These are phyloP conservation scores for Penicillium italicum DNA, from an alignment of 2,329 filamentous ascomycete genomes.

Conservation along the genomic window DNA sequence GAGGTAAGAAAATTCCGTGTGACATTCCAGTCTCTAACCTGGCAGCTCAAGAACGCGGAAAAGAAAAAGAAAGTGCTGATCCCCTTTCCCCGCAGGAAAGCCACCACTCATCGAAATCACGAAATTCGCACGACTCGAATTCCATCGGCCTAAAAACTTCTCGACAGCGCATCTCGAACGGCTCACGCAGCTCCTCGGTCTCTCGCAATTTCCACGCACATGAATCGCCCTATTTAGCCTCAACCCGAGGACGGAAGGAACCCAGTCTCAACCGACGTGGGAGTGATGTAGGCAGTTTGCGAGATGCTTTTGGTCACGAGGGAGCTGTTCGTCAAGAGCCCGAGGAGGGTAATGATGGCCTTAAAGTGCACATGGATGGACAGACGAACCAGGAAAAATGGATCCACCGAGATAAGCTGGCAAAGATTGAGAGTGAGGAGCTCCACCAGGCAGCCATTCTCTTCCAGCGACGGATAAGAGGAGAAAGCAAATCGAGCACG, in stretches of 20 bases:
- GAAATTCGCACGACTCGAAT: constrained; percentile 39
- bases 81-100: constrained; percentile 20
- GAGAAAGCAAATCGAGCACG: constrained; percentile 35
- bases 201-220: constrained; percentile 31
- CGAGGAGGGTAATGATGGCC: constrained; percentile 19
- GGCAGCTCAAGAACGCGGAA: background rate
- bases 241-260: constrained; percentile 34
- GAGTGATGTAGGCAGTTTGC: constrained; percentile 39
- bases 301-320: constrained; percentile 31
- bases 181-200: constrained; percentile 40
- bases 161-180: constrained; percentile 33
- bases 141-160: constrained; percentile 27
- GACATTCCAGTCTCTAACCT: background rate
- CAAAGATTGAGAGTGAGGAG: constrained; percentile 50
- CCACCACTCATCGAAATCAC: constrained; percentile 30
- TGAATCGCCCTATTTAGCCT: constrained; percentile 28
- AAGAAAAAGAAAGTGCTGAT: constrained; percentile 14
- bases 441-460: constrained; percentile 47
- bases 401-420: constrained; percentile 52
- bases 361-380: constrained; percentile 8
- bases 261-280: constrained; percentile 35
- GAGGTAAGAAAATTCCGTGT: constrained; percentile 32
- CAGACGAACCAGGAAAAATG: constrained; percentile 42
- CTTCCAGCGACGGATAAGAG: constrained; percentile 38
- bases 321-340: constrained; percentile 16